Conservation (phyloP, 1,139 yeast species). For the Sugiyamaella paludigena region DNA sequence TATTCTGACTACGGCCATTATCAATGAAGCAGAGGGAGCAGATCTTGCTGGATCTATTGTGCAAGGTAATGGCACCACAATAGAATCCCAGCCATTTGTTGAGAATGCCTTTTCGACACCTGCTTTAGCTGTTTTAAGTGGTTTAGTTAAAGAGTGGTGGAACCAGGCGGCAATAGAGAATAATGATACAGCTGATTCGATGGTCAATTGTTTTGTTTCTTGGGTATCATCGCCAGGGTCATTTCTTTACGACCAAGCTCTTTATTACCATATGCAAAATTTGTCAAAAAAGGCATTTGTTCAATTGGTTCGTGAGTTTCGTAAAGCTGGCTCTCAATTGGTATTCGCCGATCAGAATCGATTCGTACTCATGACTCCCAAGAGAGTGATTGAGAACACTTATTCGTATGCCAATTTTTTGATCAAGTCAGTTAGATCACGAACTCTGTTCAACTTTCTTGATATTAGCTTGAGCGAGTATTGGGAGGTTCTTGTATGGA, state of each 20-base stretch:
- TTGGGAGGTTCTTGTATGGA: conserved; percentile 93
- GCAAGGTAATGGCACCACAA: conserved; percentile 21
- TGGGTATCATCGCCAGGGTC: conserved; percentile 87
- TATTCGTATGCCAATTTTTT: conserved; percentile 92
- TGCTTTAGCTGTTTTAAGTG: conserved; percentile 67
- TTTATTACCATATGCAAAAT: conserved; percentile 86
- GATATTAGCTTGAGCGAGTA: conserved; percentile 72
- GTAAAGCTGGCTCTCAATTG: conserved; percentile 70
- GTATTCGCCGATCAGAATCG: conserved; percentile 81
- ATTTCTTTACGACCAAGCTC: conserved; percentile 67
- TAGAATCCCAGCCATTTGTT: conserved; percentile 36
- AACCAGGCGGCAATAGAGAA: conserved; percentile 81
- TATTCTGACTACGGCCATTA: conserved; percentile 74
- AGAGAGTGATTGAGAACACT: conserved; percentile 78
- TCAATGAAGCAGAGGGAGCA: conserved; percentile 88
- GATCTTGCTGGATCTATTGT: conserved; percentile 62
- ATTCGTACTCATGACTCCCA: conserved; percentile 69
- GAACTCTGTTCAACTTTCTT: conserved; percentile 77
- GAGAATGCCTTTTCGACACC: conserved; percentile 73
- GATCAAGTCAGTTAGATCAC: conserved; percentile 72
- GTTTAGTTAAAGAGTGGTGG: conserved; percentile 90
- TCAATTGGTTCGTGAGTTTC: conserved; percentile 79
- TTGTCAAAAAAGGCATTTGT: conserved; percentile 78
- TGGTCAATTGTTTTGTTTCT: conserved; percentile 76
- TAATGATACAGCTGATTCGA: conserved; percentile 69